Evolutionary conservation across 1,139 yeast genomes (phyloP).

Genomic region (Yamadazyma diospyri): DNA sequence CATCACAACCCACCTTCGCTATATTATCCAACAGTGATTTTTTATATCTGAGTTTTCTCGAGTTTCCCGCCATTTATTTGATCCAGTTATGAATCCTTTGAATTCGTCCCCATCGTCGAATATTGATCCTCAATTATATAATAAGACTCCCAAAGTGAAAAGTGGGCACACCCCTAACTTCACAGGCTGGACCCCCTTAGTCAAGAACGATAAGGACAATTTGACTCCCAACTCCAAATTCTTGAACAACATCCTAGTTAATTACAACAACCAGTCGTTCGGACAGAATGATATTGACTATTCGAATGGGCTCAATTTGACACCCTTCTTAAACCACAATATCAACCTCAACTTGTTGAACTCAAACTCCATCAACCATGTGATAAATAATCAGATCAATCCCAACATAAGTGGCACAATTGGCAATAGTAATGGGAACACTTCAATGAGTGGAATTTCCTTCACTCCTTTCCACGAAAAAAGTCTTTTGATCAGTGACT

Average conservation of each 20-base stretch:
- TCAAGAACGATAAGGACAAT: slow-evolving; percentile 35
- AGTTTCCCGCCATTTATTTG: no score
- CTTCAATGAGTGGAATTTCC: slow-evolving; percentile 12
- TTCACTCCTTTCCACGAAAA: slow-evolving; percentile 47
- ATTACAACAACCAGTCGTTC: slow-evolving; percentile 9
- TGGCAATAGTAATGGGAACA: slow-evolving; percentile 1
- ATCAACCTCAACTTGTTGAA: slow-evolving; percentile 20
- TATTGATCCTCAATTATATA: slow-evolving; percentile 19
- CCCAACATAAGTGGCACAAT: not conserved
- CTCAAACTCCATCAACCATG: slow-evolving; percentile 12
- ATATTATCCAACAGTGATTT: no score
- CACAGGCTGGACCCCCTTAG: slow-evolving; percentile 46
- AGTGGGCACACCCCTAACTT: slow-evolving; percentile 22
- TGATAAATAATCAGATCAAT: slow-evolving; percentile 6
- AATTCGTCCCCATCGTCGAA: slow-evolving; percentile 5
- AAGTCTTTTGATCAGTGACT: slow-evolving; percentile 40
- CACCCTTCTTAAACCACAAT: slow-evolving; percentile 44
- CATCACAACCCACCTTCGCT: no score
- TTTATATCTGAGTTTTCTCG: no score
- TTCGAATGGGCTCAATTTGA: slow-evolving; percentile 38
- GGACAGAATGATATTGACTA: slow-evolving; percentile 26
- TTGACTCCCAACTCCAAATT: slow-evolving; percentile 36
- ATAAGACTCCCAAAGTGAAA: slow-evolving; percentile 13
- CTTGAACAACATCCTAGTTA: slow-evolving; percentile 18
- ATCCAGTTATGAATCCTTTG: slow-evolving; percentile 1